Evolutionary conservation across 2,329 filamentous ascomycete genomes (phyloP).

Genomic region (Colletotrichum simmondsii): DNA sequence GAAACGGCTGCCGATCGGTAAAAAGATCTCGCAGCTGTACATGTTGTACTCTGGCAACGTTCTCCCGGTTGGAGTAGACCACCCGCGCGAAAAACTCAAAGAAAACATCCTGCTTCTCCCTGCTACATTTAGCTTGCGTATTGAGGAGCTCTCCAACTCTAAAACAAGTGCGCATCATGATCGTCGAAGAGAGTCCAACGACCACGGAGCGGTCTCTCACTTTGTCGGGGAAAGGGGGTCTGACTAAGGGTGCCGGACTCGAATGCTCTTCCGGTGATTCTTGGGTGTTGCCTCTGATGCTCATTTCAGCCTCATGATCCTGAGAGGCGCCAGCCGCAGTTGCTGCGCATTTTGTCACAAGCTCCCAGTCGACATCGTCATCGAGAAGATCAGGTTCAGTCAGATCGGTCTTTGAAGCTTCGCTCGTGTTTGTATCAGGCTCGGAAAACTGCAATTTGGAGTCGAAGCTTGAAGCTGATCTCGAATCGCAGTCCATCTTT

Average conservation of each 20-base stretch:
- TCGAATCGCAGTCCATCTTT: background rate
- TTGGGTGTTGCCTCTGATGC: slow-evolving; percentile 36
- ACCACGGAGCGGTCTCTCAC: slow-evolving; percentile 64
- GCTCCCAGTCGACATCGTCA: slow-evolving; percentile 54
- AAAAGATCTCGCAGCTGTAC: slow-evolving; percentile 75
- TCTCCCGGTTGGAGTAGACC: slow-evolving; percentile 65
- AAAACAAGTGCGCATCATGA: slow-evolving; percentile 69
- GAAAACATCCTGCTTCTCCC: slow-evolving; percentile 49
- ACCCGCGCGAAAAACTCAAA: slow-evolving; percentile 75
- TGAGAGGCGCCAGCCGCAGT: background rate
- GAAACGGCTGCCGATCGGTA: slow-evolving; percentile 65
- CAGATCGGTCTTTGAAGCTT: background rate
- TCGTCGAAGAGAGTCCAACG: slow-evolving; percentile 59
- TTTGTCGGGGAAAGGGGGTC: slow-evolving; percentile 60
- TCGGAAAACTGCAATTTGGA: background rate
- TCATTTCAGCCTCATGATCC: background rate
- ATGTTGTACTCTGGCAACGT: slow-evolving; percentile 61
- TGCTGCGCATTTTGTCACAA: slow-evolving; percentile 36
- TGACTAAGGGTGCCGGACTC: slow-evolving; percentile 55
- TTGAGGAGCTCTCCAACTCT: slow-evolving; percentile 69
- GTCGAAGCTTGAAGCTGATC: background rate
- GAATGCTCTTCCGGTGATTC: background rate
- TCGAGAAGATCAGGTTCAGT: slow-evolving; percentile 43
- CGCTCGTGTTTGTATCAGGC: background rate
- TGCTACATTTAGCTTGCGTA: slow-evolving; percentile 49